These are phyloP conservation scores for Tylopilus plumbeoviolaceoides DNA, from an alignment of 768 basidiomycete species.

Conservation along the genomic window DNA sequence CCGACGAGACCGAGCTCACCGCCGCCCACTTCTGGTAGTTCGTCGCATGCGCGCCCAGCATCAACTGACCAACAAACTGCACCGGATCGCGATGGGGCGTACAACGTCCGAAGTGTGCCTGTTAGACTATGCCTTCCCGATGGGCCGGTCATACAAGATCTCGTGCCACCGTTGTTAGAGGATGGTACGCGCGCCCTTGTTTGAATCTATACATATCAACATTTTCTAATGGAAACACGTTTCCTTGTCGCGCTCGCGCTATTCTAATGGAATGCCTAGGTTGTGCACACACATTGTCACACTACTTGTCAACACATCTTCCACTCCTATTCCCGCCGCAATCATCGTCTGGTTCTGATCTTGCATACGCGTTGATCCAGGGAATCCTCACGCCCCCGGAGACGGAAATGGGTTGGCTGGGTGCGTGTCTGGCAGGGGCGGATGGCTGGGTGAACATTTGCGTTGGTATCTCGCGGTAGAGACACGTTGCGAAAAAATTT, in stretches of 20 bases:
- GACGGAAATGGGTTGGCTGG: slow-evolving; percentile 92
- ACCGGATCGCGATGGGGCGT: slow-evolving; percentile 77
- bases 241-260: not conserved
- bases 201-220: not conserved
- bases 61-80: slow-evolving; percentile 53
- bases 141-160: slow-evolving; percentile 87
- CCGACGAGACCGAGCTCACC: slow-evolving; percentile 56
- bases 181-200: slow-evolving; percentile 54
- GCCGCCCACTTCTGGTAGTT: slow-evolving; percentile 47
- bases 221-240: slow-evolving; percentile 1
- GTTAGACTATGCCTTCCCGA: slow-evolving; percentile 86
- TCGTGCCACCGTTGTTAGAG: slow-evolving; percentile 73
- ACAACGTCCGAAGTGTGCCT: slow-evolving; percentile 84
- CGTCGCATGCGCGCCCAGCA: slow-evolving; percentile 60
- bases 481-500: not conserved
- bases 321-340: slow-evolving; percentile 73
- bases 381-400: slow-evolving; percentile 81
- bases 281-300: slow-evolving; percentile 62
- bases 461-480: slow-evolving; percentile 51
- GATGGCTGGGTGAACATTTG: slow-evolving; percentile 96
- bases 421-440: slow-evolving; percentile 84
- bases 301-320: slow-evolving; percentile 66
- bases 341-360: slow-evolving; percentile 40
- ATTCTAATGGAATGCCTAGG: slow-evolving; percentile 41
- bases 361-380: slow-evolving; percentile 80